Base-by-base conservation (phyloP, 306 rosid genomes). In the Biancaea sappan region DNA sequence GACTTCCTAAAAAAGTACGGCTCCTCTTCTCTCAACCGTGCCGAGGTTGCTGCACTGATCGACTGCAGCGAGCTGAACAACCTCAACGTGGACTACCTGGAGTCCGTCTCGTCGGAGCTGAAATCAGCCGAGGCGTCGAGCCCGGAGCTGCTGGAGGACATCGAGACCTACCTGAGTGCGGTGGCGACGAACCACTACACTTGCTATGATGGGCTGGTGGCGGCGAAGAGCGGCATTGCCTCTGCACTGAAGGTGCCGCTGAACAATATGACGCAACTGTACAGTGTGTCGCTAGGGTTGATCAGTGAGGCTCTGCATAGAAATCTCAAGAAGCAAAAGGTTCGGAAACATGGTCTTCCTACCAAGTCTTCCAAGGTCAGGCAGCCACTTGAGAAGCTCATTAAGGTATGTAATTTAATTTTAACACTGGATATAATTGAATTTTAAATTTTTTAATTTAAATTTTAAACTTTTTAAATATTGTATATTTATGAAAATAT, bases 131-230 rank as follows among this genome's bases (percentile, higher is more conserved):
- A 62, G 24, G 31, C 80, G 0, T 50, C 72, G 0, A 52, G 79
- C n/a, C 18, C 75, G 19, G 85, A 73, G 58, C 48, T 87, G 34
- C 89, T 89, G 16, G 86, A 85, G 29, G 70, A 58, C 1, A 74
- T 88, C 8, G 77, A 81, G 69, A 85, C 96, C 0, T 50, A 79
- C 58, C 77, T 89, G 16, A 89, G 96, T 50, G 96, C 90, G 5
- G 84, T 88, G 19, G 88, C 89, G 19, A 92, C 96, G 1, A 92
- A 92, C 61, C 96, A 90, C 13, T 84, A 86, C 71, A 92, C 96
- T 6, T 92, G 97, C 60, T 68, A 69, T 54, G 97, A 92, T 8
- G 96, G 92, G 46, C 77, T 92, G 41, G 80, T 65, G 52, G 77
- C 18, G 69, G 62, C 85, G 0, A 74, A 82, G 73, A 88, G 91